phyloP scores from a whole-genome alignment of 352 stramenopile species.

The Phytophthora quininea region DNA sequence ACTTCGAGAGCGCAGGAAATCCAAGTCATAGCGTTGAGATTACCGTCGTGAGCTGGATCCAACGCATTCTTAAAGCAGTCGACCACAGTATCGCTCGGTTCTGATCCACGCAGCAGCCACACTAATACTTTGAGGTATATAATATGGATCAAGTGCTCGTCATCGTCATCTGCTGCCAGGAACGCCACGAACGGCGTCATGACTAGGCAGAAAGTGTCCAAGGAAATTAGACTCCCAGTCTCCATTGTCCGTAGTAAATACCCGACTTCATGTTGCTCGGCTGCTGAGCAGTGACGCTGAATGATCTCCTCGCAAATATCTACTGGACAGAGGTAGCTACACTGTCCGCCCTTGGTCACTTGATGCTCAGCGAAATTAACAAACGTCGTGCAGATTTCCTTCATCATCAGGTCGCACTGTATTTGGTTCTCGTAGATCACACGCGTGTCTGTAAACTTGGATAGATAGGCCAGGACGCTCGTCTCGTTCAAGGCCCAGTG shows the following conservation, averaged over 20 bases:
- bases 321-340: constrained; percentile 43
- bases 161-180: constrained; percentile 64
- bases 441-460: constrained; percentile 61
- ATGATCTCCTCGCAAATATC: constrained; percentile 52
- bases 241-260: constrained; percentile 64
- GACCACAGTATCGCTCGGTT: constrained; percentile 45
- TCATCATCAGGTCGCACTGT: constrained; percentile 64
- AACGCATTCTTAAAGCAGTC: constrained; percentile 67
- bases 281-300: constrained; percentile 37
- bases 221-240: constrained; percentile 40
- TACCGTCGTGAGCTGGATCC: constrained; percentile 53
- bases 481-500: constrained; percentile 60
- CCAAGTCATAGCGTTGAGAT: constrained; percentile 68
- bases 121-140: constrained; percentile 67
- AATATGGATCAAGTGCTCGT: constrained; percentile 56
- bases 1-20: constrained; percentile 67
- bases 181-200: constrained; percentile 67
- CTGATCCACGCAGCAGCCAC: constrained; percentile 73
- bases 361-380: constrained; percentile 33
- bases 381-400: constrained; percentile 59
- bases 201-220: constrained; percentile 71
- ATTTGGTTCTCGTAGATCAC: constrained; percentile 78
- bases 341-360: background rate
- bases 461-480: constrained; percentile 58
- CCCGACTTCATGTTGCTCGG: constrained; percentile 37